Base-by-base conservation (phyloP, 202 grass and related monocot species). In the Zoysia matrella region DNA sequence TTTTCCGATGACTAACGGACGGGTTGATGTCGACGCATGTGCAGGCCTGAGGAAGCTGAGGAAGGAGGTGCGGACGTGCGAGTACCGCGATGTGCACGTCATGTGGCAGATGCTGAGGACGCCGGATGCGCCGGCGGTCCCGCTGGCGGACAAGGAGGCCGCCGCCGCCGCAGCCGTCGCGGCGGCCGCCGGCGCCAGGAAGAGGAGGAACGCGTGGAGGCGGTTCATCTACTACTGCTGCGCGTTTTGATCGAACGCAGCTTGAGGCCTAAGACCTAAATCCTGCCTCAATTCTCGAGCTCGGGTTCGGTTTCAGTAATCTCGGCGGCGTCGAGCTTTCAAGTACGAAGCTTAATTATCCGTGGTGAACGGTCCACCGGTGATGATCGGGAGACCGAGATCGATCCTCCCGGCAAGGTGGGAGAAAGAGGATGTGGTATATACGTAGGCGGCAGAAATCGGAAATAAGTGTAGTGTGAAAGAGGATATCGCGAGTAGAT, bases 41-140 rank as follows among this genome's bases (percentile, higher is more conserved):
- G 44, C 86, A 93, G 95, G 88, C 30, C 65, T 98, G 73, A 65
- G 77, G 73, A 91, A 93, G 52, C 88, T 98, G 88, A 86, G 47
- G 72, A 88, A 98, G 88, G 95, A 98, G 84, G 95, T 98, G 79
- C 87, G 86, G 74, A 98, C 92, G 71, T 98, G 92, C 72, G 92
- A 91, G 81, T 98, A 98, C 92, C 83, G 30, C 45, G 95, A 98
- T 78, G 49, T 30, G 22, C 22, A 30, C 22, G 22, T 30, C 22
- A 30, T 30, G 22, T 30, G 22, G 22, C 22, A 30, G 22, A 30
- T 30, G 22, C 22, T 30, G 22, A 30, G 22, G 22, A 30, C 22
- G 22, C 22, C 22, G 22, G 92, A 86, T 42, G 60, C 49, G 41
- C 80, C 75, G 44, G 63, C 22, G 22, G 22, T 88, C 39, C 72